Evolutionary conservation across 1,139 yeast genomes (phyloP).

Genomic region (Taphrina flavorubra): DNA sequence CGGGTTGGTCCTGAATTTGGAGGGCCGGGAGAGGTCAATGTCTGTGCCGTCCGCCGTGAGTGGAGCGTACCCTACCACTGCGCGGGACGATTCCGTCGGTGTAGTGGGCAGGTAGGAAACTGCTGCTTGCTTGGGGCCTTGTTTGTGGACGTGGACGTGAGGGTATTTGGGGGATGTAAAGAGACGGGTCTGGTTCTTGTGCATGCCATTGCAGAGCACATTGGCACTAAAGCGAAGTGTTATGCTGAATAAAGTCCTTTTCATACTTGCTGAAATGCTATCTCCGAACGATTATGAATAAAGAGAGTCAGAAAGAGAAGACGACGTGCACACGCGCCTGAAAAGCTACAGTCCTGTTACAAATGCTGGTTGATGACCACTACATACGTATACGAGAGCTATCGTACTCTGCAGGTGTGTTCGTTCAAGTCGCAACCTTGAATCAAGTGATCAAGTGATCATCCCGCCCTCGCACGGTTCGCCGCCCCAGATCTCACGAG

Average conservation of each 20-base stretch:
- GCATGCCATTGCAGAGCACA: neutral
- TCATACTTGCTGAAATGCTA: neutral
- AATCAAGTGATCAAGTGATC: neutral
- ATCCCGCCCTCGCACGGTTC: constrained; percentile 9
- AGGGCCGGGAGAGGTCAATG: constrained; percentile 24
- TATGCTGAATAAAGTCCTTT: neutral
- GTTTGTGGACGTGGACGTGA: constrained; percentile 28
- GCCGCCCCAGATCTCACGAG: neutral
- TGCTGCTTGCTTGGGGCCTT: constrained; percentile 23
- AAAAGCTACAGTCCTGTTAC: no score
- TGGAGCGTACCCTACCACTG: constrained; percentile 31
- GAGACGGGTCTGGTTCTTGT: neutral
- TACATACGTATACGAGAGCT: no score
- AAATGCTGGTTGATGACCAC: no score
- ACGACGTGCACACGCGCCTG: no score
- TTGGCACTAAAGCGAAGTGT: no score
- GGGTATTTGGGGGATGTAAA: constrained; percentile 18
- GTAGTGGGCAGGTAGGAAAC: constrained; percentile 3
- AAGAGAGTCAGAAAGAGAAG: no score
- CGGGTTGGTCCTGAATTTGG: constrained; percentile 17
- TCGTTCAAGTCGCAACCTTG: no score
- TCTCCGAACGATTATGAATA: no score
- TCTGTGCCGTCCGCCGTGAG: constrained; percentile 20
- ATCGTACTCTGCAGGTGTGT: no score
- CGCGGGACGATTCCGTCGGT: constrained; percentile 23